Evolutionary conservation across 306 rosid species (phyloP).

Genomic region (Gleditsia sinensis): DNA sequence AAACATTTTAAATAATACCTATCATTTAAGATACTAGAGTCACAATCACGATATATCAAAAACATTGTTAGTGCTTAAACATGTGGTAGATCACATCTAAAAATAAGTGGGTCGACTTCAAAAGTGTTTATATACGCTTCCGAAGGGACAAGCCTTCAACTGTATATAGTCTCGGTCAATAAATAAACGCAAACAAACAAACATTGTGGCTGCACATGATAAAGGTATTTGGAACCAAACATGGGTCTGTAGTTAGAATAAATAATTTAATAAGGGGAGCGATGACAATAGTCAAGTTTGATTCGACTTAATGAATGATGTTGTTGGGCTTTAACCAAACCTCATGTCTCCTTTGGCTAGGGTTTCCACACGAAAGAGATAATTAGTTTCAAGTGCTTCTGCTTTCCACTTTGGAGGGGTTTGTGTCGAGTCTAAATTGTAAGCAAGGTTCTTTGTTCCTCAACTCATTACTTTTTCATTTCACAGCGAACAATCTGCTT

Average conservation of each 20-base stretch:
- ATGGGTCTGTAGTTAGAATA: neutral
- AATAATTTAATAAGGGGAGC: neutral
- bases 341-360: constrained; percentile 28
- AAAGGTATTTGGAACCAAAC: neutral
- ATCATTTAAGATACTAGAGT: too few species aligned
- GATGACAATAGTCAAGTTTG: constrained; percentile 14
- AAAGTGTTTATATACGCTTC: too few species aligned
- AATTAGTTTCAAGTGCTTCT: constrained; percentile 1
- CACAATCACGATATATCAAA: too few species aligned
- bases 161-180: neutral
- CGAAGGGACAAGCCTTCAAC: neutral
- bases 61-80: too few species aligned
- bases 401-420: constrained; percentile 4
- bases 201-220: neutral
- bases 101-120: too few species aligned
- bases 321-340: constrained; percentile 56
- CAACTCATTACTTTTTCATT: neutral
- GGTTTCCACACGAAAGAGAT: constrained; percentile 22
- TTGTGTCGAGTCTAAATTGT: constrained; percentile 4
- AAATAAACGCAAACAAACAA: neutral
- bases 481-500: neutral
- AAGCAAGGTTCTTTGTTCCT: constrained; percentile 14
- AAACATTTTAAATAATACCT: too few species aligned
- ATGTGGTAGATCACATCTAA: too few species aligned
- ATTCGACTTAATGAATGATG: constrained; percentile 37